Conservation (phyloP, 495 filamentous ascomycete genomes). For the Penicillium psychrofluorescens region DNA sequence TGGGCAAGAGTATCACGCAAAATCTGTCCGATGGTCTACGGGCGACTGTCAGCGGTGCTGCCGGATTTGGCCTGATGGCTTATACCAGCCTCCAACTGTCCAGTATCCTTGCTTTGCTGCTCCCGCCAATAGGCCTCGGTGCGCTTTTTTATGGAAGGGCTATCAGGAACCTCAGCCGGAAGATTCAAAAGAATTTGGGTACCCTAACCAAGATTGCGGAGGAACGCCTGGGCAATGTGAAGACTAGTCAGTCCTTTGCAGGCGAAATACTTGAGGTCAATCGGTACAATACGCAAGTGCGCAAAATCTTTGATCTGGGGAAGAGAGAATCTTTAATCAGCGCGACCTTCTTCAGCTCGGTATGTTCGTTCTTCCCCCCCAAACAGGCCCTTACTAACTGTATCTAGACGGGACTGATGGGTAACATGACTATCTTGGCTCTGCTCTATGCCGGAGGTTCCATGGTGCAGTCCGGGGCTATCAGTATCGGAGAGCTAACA, state of each 20-base stretch:
- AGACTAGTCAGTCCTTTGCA: constrained; percentile 91
- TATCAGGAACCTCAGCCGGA: constrained; percentile 78
- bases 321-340: constrained; percentile 78
- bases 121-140: constrained; percentile 85
- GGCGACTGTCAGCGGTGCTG: constrained; percentile 76
- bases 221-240: constrained; percentile 89
- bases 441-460: constrained; percentile 84
- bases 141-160: constrained; percentile 86
- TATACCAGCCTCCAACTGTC: constrained; percentile 91
- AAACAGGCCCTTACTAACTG: constrained; percentile 8
- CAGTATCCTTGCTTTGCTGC: constrained; percentile 73
- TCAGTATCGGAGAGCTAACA: constrained; percentile 88
- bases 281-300: constrained; percentile 86
- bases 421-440: constrained; percentile 93
- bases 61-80: constrained; percentile 84
- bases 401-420: constrained; percentile 68
- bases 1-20: constrained; percentile 96
- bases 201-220: constrained; percentile 93
- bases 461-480: constrained; percentile 77
- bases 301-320: constrained; percentile 84
- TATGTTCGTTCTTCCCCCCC: constrained; percentile 22
- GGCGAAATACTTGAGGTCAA: constrained; percentile 84
- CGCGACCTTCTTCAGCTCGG: constrained; percentile 81
- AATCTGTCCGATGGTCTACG: constrained; percentile 92
- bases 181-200: constrained; percentile 88